Conservation (phyloP, 495 filamentous ascomycete genomes). For the Xylaria curta region DNA sequence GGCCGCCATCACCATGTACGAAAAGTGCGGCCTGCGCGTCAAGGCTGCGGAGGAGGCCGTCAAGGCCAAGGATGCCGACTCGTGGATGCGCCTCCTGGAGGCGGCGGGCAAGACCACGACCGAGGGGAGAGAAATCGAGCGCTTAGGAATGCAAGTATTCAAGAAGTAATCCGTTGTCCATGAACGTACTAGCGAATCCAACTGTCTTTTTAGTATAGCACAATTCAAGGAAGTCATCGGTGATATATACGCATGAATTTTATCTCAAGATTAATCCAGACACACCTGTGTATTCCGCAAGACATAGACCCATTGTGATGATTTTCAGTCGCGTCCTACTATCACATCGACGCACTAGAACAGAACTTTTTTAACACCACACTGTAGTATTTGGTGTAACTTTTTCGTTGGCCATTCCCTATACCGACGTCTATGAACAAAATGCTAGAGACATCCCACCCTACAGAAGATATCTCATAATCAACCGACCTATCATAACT, state of each 20-base stretch:
- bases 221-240: neutral
- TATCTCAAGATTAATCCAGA: neutral
- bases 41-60: slow-evolving; percentile 94
- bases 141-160: slow-evolving; percentile 49
- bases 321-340: neutral
- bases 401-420: slow-evolving; percentile 27
- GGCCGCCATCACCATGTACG: slow-evolving; percentile 88
- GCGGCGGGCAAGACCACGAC: slow-evolving; percentile 49
- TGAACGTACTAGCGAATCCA: neutral
- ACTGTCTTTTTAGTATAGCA: neutral
- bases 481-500: slow-evolving; percentile 19
- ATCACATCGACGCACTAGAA: slow-evolving; percentile 6
- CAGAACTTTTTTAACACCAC: neutral
- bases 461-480: slow-evolving; percentile 13
- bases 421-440: slow-evolving; percentile 32
- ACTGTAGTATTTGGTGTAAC: slow-evolving; percentile 5
- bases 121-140: slow-evolving; percentile 57
- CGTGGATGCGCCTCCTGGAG: slow-evolving; percentile 55
- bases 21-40: slow-evolving; percentile 89
- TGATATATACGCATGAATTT: neutral
- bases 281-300: neutral
- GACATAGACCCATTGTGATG: neutral
- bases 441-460: slow-evolving; percentile 27
- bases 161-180: slow-evolving; percentile 41
- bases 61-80: slow-evolving; percentile 75